Conservation (phyloP, 2,329 filamentous ascomycete species). For the Colletotrichum somersetense region DNA sequence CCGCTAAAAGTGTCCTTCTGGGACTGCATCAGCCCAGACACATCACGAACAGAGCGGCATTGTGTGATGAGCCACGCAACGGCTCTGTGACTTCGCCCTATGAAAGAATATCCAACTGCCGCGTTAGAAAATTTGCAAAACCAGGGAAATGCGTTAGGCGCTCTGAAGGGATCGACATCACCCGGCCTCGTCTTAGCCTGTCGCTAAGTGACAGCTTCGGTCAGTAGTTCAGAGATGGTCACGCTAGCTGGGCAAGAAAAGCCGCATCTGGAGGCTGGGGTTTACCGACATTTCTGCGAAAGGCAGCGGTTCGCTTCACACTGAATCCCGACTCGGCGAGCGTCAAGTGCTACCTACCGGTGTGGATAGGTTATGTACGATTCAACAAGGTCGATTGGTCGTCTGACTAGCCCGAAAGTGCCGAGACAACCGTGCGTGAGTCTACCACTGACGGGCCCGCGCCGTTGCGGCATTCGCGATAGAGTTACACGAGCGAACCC, state of each 20-base stretch:
- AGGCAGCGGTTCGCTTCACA: not conserved
- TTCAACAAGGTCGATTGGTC: not conserved
- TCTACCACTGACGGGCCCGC: not conserved
- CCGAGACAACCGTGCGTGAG: conserved; percentile 29
- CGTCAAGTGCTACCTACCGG: not conserved
- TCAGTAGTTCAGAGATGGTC: not conserved
- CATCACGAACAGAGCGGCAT: conserved; percentile 9
- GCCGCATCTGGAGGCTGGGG: no score
- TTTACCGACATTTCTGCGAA: conserved; percentile 8
- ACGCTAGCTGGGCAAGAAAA: not conserved
- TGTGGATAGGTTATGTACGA: not conserved
- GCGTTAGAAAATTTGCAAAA: conserved; percentile 10
- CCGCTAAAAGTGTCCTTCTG: not conserved
- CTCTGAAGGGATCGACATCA: not conserved
- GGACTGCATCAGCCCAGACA: conserved; percentile 4
- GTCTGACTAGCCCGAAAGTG: not conserved
- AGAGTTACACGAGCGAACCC: conserved; percentile 2
- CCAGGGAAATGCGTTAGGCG: conserved; percentile 1
- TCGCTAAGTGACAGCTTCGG: not conserved
- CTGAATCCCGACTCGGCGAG: not conserved
- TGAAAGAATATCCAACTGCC: conserved; percentile 11
- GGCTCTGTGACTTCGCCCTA: not conserved
- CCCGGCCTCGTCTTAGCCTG: conserved; percentile 16
- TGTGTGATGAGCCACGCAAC: not conserved
- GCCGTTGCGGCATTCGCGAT: conserved; percentile 6